Evolutionary conservation across 345 rosid genomes (phyloP).

Genomic region (Aurinia saxatilis): DNA sequence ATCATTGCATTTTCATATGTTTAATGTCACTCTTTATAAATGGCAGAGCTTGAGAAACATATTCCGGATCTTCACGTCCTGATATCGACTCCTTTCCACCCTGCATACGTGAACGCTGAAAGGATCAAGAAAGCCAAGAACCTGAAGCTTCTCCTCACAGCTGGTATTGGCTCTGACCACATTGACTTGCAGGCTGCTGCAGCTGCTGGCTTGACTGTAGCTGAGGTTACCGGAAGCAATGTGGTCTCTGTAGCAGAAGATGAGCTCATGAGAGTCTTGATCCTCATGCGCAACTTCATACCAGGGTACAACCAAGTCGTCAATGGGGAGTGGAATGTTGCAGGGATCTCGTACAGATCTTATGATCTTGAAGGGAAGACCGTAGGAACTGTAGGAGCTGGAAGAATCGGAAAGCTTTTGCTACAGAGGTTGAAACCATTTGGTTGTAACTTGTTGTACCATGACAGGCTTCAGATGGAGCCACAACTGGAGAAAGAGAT

Average conservation of each 20-base stretch:
- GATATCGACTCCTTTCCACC: constrained; percentile 89
- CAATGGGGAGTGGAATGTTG: constrained; percentile 92
- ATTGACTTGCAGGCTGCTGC: constrained; percentile 86
- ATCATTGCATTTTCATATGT: neutral
- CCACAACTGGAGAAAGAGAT: constrained; percentile 57
- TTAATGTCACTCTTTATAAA: neutral
- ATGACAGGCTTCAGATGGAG: constrained; percentile 73
- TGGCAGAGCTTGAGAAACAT: constrained; percentile 78
- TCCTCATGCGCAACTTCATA: constrained; percentile 80
- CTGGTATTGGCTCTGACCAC: constrained; percentile 95
- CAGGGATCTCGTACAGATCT: constrained; percentile 71
- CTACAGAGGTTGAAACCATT: constrained; percentile 89
- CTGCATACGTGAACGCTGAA: constrained; percentile 83
- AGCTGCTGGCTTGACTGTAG: constrained; percentile 81
- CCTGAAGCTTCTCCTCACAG: constrained; percentile 79
- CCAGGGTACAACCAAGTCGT: constrained; percentile 82
- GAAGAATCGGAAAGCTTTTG: constrained; percentile 81
- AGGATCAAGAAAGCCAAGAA: constrained; percentile 91
- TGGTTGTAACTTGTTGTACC: constrained; percentile 80
- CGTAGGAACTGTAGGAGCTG: constrained; percentile 85
- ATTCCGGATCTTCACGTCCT: constrained; percentile 81
- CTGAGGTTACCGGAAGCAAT: constrained; percentile 95
- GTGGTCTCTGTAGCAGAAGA: constrained; percentile 91
- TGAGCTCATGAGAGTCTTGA: constrained; percentile 90
- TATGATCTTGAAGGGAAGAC: constrained; percentile 97